phyloP scores from a whole-genome alignment of 1,284 basidiomycete species.

The Malassezia yamatoensis region DNA sequence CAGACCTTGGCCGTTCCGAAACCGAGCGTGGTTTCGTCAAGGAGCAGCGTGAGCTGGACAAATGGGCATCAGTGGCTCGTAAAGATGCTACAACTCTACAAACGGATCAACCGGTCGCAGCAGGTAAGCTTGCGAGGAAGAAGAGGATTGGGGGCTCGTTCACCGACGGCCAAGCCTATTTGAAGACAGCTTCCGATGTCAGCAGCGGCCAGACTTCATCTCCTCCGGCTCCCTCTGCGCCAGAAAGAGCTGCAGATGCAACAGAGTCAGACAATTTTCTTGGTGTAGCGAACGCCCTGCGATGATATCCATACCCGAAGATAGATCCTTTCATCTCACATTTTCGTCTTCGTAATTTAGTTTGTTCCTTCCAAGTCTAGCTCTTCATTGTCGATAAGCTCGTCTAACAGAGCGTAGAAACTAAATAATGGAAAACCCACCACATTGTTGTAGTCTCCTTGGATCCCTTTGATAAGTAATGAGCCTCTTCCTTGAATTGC shows the following conservation, averaged over 20 bases:
- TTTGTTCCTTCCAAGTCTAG: constrained; percentile 28
- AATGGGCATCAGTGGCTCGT: constrained; percentile 28
- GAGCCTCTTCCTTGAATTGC: constrained; percentile 81
- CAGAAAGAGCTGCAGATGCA: neutral
- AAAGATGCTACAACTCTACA: constrained; percentile 1
- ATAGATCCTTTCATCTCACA: neutral
- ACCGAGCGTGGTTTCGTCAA: constrained; percentile 35
- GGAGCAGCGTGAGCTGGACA: constrained; percentile 30
- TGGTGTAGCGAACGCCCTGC: constrained; percentile 7
- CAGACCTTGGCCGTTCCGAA: constrained; percentile 54
- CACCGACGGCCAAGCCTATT: constrained; percentile 11
- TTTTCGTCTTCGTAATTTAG: neutral
- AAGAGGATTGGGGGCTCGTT: constrained; percentile 8
- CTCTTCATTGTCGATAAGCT: constrained; percentile 40
- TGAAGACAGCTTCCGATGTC: constrained; percentile 1
- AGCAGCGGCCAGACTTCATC: neutral
- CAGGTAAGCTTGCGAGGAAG: neutral
- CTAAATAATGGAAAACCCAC: constrained; percentile 65
- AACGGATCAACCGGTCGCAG: neutral
- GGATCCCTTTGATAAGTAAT: constrained; percentile 67
- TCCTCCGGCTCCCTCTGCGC: neutral
- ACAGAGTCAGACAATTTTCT: constrained; percentile 9
- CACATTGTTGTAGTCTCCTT: constrained; percentile 85
- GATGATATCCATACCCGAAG: constrained; percentile 8
- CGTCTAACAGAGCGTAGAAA: constrained; percentile 29